Base-by-base conservation (phyloP, 306 rosid species). In the Vicia villosa region DNA sequence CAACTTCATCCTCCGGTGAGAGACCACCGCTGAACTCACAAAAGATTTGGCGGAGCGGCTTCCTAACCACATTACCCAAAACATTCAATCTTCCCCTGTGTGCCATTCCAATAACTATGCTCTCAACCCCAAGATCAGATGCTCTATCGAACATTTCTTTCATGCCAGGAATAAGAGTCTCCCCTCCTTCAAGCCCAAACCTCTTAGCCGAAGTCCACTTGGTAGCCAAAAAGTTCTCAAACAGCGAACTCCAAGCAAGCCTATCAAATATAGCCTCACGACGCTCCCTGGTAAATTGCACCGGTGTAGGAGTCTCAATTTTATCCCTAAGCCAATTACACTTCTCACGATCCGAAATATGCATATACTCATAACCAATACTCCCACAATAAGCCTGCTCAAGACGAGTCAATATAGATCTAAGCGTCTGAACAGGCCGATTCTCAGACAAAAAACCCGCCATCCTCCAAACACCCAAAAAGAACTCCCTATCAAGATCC, bases 321-420 rank as follows among this genome's bases (percentile, higher is more conserved):
- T 80, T 94, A 74, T 94, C 86, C 74, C 97, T 87, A 69, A 94
- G 79, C 97, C 97, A 88, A 68, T 94, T 94, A 77, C 97, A 88
- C 74, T 91, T 90, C 1, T 88, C 67, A 6, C 96, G 89, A 60
- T 94, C 89, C 0, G 96, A 91, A 41, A 94, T 90, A 74, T 94
- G 98, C 99, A 94, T 94, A 73, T 94, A 94, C 83, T 94, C 99
- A 55, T 76, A 94, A 37, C 96, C 99, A 72, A 94, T 88, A 77
- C 87, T 89, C 38, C 99, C 99, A 70, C 97, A 91, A 73, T 94
- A 94, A 49, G 99, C 92, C 80, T 94, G 99, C 79, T 94, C 99
- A 60, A 94, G 97, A 19, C 96, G 83, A 15, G 96, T 94, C 85
- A 94, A 80, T 52, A 91, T 94, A 70, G 96, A 86, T 45, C 96